phyloP scores from a whole-genome alignment of 176 grass and related monocot genomes.

The Aegilops bicornis region DNA sequence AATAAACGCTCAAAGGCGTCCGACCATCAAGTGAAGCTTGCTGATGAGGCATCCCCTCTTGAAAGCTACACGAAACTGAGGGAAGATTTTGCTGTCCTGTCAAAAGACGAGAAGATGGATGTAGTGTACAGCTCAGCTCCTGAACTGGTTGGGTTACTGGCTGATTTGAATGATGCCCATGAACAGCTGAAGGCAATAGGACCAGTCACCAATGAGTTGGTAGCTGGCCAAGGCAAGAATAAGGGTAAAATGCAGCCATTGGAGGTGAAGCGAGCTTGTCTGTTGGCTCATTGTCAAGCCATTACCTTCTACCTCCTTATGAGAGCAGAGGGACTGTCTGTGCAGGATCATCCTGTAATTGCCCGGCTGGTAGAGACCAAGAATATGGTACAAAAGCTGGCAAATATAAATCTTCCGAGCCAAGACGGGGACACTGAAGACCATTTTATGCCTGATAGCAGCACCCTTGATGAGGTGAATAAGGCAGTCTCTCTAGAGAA shows the following conservation, averaged over 20 bases:
- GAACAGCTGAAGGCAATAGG: conserved; percentile 62
- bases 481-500: conserved; percentile 28
- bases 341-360: conserved; percentile 92
- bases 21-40: conserved; percentile 31
- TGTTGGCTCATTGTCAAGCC: conserved; percentile 78
- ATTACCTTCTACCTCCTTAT: conserved; percentile 98
- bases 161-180: conserved; percentile 68
- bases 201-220: conserved; percentile 40
- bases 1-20: conserved; percentile 40
- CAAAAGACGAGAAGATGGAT: conserved; percentile 76
- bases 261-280: conserved; percentile 72
- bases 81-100: conserved; percentile 48
- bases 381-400: conserved; percentile 64
- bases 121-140: conserved; percentile 62
- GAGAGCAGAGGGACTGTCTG: conserved; percentile 77
- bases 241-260: conserved; percentile 51
- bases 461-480: background rate
- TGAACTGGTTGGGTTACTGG: conserved; percentile 82
- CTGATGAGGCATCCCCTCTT: conserved; percentile 25
- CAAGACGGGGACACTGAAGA: conserved; percentile 18
- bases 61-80: conserved; percentile 49
- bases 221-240: conserved; percentile 29
- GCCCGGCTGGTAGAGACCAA: conserved; percentile 86
- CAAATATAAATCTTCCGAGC: conserved; percentile 20
- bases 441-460: background rate